Evolutionary conservation across 225 moss, liverwort and hornwort species (phyloP).

Genomic region (Pleurozium schreberi): DNA sequence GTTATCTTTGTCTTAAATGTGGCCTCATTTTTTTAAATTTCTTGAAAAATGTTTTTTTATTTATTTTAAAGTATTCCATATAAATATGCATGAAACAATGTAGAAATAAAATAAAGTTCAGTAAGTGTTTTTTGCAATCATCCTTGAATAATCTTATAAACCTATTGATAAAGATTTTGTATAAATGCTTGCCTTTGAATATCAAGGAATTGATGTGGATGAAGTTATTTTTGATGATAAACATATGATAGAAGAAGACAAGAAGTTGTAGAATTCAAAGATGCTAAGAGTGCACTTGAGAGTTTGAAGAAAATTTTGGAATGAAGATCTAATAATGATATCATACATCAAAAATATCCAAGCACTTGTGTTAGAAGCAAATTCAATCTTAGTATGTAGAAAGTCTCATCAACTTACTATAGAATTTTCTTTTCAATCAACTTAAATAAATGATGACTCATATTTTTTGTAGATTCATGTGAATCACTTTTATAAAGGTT

Average conservation of each 20-base stretch:
- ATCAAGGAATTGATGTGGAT: not conserved
- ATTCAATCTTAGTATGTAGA: not conserved
- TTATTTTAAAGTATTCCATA: no score
- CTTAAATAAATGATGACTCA: no score
- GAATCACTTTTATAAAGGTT: no score
- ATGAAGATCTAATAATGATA: not conserved
- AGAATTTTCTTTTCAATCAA: accelerated
- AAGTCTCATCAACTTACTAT: not conserved
- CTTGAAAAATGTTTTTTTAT: no score
- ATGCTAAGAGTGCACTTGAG: not conserved
- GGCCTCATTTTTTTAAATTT: no score
- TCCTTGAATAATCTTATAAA: not conserved
- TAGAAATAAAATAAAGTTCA: no score
- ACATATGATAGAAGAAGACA: not conserved
- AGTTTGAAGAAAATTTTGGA: not conserved
- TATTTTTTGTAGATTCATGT: not conserved
- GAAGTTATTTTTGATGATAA: not conserved
- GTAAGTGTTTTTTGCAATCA: no score
- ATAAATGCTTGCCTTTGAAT: not conserved
- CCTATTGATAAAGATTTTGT: not conserved
- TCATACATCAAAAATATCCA: not conserved
- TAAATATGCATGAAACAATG: no score
- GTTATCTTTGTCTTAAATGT: no score
- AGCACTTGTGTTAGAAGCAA: not conserved
- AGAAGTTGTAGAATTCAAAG: not conserved